Evolutionary conservation across 176 grass and related monocot species (phyloP), one percentile per base, ranked within the genome.

Genomic region (Musa beccarii): DNA sequence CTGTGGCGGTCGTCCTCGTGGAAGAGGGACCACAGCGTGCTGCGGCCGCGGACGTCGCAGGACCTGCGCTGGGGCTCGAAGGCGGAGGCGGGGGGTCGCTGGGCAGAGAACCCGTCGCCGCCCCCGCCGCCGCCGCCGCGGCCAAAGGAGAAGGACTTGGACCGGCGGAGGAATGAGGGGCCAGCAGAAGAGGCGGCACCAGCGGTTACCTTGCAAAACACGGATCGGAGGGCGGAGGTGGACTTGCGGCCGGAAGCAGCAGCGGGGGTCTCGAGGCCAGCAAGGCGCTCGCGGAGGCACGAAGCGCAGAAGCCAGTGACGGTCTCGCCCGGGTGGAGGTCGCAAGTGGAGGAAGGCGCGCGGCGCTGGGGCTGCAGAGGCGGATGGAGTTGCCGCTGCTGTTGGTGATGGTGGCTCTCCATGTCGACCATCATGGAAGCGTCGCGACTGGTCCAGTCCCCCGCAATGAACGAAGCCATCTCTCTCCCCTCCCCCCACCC

Each of bases 221-320:
- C 16, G 51, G 79, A 65, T 11, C 69, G 68, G 75, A 86, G 75
- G 5, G 84, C 76, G 14, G 84, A 86, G 14, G 80, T 83, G 62
- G 85, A 87, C 53, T 74, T 81, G 53, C 85, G 80, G 29, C 63
- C 63, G 52, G 79, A 13, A 22, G 53, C 51, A 8, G 50, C 24
- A 11, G 53, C 51, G 34, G 74, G 55, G 21, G 85, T 76, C 7
- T 89, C 87, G 81, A 97, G 87, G 63, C 88, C 88, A 29, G 80
- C 71, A 68, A 98, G 94, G 56, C 94, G 94, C 67, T 98, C 94
- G 25, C 90, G 80, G 82, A 98, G 94, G 78, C 94, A 98, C 75
- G 88, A 80, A 15, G 94, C 86, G 80, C 94, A 98, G 84, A 93
- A 98, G 63, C 92, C 89, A 49, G 87, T 92, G 69, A 92, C 75